These are phyloP conservation scores for Begonia loranthoides DNA, from an alignment of 306 rosid species.

Conservation along the genomic window DNA sequence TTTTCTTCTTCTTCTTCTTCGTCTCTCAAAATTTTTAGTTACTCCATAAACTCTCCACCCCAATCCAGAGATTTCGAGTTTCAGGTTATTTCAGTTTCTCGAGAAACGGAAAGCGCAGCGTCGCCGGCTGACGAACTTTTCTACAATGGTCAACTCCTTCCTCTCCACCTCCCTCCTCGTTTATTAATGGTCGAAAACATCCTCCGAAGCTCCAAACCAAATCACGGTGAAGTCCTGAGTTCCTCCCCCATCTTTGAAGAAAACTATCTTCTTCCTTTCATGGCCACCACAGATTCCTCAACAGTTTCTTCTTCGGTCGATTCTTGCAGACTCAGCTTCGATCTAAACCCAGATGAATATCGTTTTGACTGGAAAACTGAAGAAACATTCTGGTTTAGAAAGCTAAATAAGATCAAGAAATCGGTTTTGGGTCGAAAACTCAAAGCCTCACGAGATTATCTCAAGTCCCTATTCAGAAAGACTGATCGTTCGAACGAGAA, in stretches of 20 bases:
- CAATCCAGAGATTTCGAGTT: slow-evolving; percentile 78
- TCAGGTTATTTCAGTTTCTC: slow-evolving; percentile 48
- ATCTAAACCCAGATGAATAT: slow-evolving; percentile 42
- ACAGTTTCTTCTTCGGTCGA: slow-evolving; percentile 38
- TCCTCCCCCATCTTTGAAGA: neutral
- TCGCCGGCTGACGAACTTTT: slow-evolving; percentile 92
- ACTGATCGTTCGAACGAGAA: slow-evolving; percentile 39
- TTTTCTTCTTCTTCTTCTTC: too few relatives aligned
- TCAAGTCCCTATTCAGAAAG: slow-evolving; percentile 58
- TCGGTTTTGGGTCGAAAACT: slow-evolving; percentile 41
- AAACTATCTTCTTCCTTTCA: slow-evolving; percentile 11
- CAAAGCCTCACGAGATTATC: slow-evolving; percentile 53
- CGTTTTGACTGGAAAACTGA: slow-evolving; percentile 31
- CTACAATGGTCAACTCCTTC: slow-evolving; percentile 89
- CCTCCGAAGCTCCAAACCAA: slow-evolving; percentile 24
- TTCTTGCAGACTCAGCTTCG: slow-evolving; percentile 61
- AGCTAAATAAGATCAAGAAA: slow-evolving; percentile 52
- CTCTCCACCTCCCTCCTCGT: slow-evolving; percentile 94
- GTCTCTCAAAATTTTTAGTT: slow-evolving; percentile 15
- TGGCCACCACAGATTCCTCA: too few relatives aligned
- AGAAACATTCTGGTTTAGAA: slow-evolving; percentile 38
- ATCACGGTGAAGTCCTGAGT: slow-evolving; percentile 14
- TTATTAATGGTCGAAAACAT: slow-evolving; percentile 71
- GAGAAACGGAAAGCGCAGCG: slow-evolving; percentile 23
- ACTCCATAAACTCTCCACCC: slow-evolving; percentile 38